Conservation (phyloP, 352 stramenopile genomes). For the Globisporangium cylindrosporum region DNA sequence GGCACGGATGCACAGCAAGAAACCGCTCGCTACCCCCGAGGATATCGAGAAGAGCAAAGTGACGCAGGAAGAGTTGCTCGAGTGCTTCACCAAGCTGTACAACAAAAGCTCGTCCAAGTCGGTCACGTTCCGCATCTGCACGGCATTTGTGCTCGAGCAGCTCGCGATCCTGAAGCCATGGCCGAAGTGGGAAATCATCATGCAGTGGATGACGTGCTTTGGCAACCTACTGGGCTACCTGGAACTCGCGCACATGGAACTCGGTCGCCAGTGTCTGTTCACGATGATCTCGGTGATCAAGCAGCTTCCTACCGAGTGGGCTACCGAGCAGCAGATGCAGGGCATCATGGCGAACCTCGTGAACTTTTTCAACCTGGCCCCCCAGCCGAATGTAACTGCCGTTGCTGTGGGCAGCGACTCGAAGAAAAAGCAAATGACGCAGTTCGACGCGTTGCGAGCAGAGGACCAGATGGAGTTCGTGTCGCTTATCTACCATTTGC, state of each 20-base stretch:
- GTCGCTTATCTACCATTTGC: slow-evolving; percentile 71
- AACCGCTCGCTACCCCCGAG: background rate
- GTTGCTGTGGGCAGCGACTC: background rate
- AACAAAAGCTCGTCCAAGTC: slow-evolving; percentile 58
- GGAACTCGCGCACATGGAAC: slow-evolving; percentile 54
- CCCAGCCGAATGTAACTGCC: slow-evolving; percentile 9
- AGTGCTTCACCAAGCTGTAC: slow-evolving; percentile 68
- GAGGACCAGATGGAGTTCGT: slow-evolving; percentile 69
- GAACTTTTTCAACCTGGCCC: slow-evolving; percentile 56
- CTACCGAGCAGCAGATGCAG: slow-evolving; percentile 43
- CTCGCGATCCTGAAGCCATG: slow-evolving; percentile 47
- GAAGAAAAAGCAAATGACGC: slow-evolving; percentile 18
- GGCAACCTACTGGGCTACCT: slow-evolving; percentile 56
- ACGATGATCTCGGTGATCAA: slow-evolving; percentile 77
- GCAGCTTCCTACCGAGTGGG: slow-evolving; percentile 59
- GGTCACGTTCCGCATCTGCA: slow-evolving; percentile 72
- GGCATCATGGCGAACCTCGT: slow-evolving; percentile 55
- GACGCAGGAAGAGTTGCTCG: slow-evolving; percentile 43
- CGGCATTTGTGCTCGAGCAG: slow-evolving; percentile 63
- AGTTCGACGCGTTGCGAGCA: slow-evolving; percentile 49
- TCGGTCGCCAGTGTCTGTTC: slow-evolving; percentile 58
- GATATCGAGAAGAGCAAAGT: background rate
- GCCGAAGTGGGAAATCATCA: slow-evolving; percentile 51
- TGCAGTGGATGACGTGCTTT: slow-evolving; percentile 73
- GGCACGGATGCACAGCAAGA: slow-evolving; percentile 4